Evolutionary conservation across 257 asterid genomes (phyloP), one percentile per base, ranked within the genome.

Genomic region (Sherardia arvensis): DNA sequence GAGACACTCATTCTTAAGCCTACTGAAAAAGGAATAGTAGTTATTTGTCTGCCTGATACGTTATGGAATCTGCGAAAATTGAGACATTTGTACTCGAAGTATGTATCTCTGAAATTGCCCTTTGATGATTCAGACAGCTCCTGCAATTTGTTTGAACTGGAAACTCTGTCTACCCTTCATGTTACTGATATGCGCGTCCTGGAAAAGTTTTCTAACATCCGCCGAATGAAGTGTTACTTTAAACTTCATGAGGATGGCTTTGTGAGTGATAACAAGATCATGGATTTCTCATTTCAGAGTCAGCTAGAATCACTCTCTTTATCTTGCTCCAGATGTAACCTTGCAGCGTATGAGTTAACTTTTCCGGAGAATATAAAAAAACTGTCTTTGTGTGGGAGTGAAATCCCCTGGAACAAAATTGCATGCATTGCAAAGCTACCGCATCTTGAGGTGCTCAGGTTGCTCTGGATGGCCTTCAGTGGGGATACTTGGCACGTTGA

Each of bases 401-500:
- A n/a, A n/a, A n/a, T n/a, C n/a, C n/a, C n/a, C n/a, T n/a, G n/a
- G n/a, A n/a, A n/a, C n/a, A n/a, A n/a, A n/a, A n/a, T n/a, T n/a
- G n/a, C n/a, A n/a, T n/a, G n/a, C n/a, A n/a, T n/a, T 53, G 51
- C 49, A 60, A 8, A 34, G 0, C 20, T 60, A 8, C 64, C 30
- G 9, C 15, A 34, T 60, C 64, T 60, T 33, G 51, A 33, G 20
- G 51, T 60, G 8, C 64, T 60, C 5, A 21, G 33, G 7, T 33
- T 60, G 14, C 23, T n/a, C n/a, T 8, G 22, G 0, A 18, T 15
- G 21, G 10, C 51, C 29, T 14, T 36, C 12, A n/a, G n/a, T 0
- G 54, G 70, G 22, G 25, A 38, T 3, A 38, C 9, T 14, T 71
- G 71, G 64, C 29, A 71, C 7, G 60, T 57, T 25, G 47, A 59